Conservation (phyloP, 371 early-diverging fungal genomes). For the Nematocida parisii region DNA sequence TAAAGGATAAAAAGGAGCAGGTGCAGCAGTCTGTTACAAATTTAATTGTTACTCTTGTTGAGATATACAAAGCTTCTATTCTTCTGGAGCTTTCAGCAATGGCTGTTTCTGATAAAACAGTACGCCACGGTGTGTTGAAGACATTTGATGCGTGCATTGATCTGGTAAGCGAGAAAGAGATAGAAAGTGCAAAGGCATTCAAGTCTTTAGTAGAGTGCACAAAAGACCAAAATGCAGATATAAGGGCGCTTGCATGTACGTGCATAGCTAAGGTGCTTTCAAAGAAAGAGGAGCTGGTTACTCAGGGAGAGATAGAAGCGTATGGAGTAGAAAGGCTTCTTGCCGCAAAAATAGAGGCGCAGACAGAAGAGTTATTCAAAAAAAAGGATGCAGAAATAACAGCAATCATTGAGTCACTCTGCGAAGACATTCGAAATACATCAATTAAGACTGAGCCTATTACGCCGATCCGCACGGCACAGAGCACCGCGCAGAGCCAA, state of each 20-base stretch:
- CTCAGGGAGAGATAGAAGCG: slow-evolving; percentile 39
- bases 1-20: slow-evolving; percentile 52
- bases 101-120: slow-evolving; percentile 19
- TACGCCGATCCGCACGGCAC: neutral
- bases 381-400: slow-evolving; percentile 42
- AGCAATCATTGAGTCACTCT: slow-evolving; percentile 47
- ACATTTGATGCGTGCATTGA: slow-evolving; percentile 2
- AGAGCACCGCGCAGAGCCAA: neutral
- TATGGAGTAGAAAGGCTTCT: slow-evolving; percentile 42
- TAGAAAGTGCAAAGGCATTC: neutral
- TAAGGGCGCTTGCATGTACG: slow-evolving; percentile 11
- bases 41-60: slow-evolving; percentile 4
- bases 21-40: slow-evolving; percentile 30
- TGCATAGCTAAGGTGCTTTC: slow-evolving; percentile 17
- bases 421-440: slow-evolving; percentile 55
- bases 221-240: slow-evolving; percentile 29
- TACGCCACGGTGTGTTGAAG: slow-evolving; percentile 6
- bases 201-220: slow-evolving; percentile 25
- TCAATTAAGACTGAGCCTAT: slow-evolving; percentile 12
- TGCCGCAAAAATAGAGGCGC: slow-evolving; percentile 28
- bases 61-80: neutral
- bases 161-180: slow-evolving; percentile 7
- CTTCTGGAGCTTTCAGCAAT: slow-evolving; percentile 2
- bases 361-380: slow-evolving; percentile 10
- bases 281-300: neutral